These are phyloP conservation scores for Emmonsia crescens DNA, from an alignment of 2,329 filamentous ascomycete genomes.

Conservation along the genomic window DNA sequence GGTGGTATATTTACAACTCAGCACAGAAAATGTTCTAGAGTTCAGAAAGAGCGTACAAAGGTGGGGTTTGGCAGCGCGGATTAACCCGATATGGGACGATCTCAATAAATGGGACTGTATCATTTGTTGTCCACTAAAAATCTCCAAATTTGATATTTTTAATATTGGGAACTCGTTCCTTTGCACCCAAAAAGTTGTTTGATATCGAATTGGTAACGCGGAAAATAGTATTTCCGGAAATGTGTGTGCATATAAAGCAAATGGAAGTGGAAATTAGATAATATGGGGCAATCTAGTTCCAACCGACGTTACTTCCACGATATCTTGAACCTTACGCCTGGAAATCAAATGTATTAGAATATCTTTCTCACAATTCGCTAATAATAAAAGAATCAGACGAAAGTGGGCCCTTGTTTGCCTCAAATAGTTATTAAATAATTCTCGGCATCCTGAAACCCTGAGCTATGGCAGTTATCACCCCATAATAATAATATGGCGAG, in stretches of 20 bases:
- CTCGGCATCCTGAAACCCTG: neutral
- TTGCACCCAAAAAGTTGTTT: neutral
- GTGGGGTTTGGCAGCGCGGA: neutral
- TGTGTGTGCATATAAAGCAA: neutral
- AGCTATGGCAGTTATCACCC: neutral
- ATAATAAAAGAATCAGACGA: too few species aligned
- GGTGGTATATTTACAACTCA: neutral
- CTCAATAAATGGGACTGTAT: neutral
- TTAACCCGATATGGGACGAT: neutral
- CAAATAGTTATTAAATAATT: neutral
- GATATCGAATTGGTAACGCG: neutral
- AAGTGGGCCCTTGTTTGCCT: neutral
- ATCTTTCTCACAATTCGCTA: neutral
- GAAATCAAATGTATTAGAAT: neutral
- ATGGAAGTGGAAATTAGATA: neutral
- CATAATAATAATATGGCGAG: neutral
- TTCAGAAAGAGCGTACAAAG: neutral
- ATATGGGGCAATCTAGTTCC: neutral
- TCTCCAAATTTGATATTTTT: neutral
- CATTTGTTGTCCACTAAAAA: constrained; percentile 5
- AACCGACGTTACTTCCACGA: neutral
- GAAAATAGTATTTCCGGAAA: neutral
- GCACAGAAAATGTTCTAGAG: neutral
- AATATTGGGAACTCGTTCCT: neutral
- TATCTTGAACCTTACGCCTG: neutral